phyloP scores from a whole-genome alignment of 2,329 filamentous ascomycete species.

The Cryphonectria radicalis region DNA sequence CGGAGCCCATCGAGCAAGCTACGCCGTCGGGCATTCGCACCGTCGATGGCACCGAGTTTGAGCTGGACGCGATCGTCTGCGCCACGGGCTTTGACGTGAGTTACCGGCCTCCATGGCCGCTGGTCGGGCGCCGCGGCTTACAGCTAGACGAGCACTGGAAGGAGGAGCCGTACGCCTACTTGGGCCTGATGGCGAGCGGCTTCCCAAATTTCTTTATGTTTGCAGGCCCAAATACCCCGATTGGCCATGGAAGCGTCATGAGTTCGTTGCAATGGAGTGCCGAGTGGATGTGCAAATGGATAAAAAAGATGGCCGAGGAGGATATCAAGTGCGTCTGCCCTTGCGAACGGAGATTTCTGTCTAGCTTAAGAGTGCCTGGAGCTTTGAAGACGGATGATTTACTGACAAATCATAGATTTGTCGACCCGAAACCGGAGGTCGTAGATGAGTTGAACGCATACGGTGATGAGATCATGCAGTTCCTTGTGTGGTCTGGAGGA shows the following conservation, averaged over 20 bases:
- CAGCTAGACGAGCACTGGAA: constrained; percentile 61
- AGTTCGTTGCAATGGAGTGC: constrained; percentile 20
- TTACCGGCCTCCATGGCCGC: constrained; percentile 60
- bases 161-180: constrained; percentile 65
- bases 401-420: background rate
- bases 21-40: constrained; percentile 61
- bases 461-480: constrained; percentile 25
- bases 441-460: constrained; percentile 21
- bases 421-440: constrained; percentile 20
- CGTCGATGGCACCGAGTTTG: constrained; percentile 53
- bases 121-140: constrained; percentile 53
- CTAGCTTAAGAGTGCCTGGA: too few relatives aligned
- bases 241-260: constrained; percentile 17
- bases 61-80: constrained; percentile 66
- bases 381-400: too few relatives aligned
- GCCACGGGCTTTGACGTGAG: constrained; percentile 67
- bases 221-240: constrained; percentile 18
- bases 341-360: too few relatives aligned
- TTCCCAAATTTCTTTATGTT: constrained; percentile 65
- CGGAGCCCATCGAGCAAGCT: constrained; percentile 46
- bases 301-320: constrained; percentile 21
- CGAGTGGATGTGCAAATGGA: constrained; percentile 18
- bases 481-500: constrained; percentile 21
- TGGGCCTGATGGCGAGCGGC: constrained; percentile 63
- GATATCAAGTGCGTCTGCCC: constrained; percentile 18